Conservation (phyloP, 2,329 filamentous ascomycete genomes). For the Penicillium sp. region DNA sequence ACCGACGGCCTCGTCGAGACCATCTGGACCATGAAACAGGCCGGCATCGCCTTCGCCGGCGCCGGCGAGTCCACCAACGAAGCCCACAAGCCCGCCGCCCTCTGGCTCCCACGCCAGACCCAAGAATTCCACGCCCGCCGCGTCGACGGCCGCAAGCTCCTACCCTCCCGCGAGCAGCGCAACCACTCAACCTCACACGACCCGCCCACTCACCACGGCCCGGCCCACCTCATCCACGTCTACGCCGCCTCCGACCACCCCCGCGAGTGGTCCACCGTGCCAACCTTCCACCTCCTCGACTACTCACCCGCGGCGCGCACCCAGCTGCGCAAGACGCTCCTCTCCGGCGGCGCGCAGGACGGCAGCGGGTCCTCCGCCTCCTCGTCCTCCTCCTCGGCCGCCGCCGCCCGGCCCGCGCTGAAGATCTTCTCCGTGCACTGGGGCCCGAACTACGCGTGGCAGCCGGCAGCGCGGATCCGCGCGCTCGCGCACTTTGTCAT, state of each 20-base stretch:
- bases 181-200: neutral
- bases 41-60: slow-evolving; percentile 31
- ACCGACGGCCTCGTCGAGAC: slow-evolving; percentile 38
- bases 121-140: neutral
- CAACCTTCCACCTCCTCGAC: slow-evolving; percentile 39
- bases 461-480: slow-evolving; percentile 30
- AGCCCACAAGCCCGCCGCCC: slow-evolving; percentile 28
- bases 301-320: slow-evolving; percentile 27
- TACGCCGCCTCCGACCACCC: slow-evolving; percentile 42
- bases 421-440: slow-evolving; percentile 43
- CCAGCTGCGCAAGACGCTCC: slow-evolving; percentile 24
- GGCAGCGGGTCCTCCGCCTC: too few species aligned
- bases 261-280: slow-evolving; percentile 30
- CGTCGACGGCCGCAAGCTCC: neutral
- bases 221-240: slow-evolving; percentile 28
- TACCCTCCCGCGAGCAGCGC: neutral
- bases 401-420: slow-evolving; percentile 29
- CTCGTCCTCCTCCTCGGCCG: too few species aligned
- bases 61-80: slow-evolving; percentile 33
- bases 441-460: slow-evolving; percentile 44
- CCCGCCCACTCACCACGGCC: neutral
- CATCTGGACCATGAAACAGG: slow-evolving; percentile 26
- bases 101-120: slow-evolving; percentile 21
- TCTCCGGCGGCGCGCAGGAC: slow-evolving; percentile 1
- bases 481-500: slow-evolving; percentile 40